Conservation (phyloP, 1,284 basidiomycete species). For the Ustilago crameri region DNA sequence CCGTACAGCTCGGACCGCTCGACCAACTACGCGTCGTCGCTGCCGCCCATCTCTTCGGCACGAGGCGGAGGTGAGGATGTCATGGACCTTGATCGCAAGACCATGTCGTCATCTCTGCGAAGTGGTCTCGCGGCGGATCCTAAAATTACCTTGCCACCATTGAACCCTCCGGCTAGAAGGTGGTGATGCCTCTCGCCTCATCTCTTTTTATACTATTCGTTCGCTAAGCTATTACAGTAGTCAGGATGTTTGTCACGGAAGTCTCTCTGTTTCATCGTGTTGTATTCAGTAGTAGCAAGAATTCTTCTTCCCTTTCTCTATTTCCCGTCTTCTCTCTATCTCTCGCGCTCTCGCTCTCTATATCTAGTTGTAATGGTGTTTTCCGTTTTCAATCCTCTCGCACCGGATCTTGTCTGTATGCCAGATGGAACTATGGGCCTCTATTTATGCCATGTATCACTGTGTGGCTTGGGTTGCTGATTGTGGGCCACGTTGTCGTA, state of each 20-base stretch:
- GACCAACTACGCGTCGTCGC: constrained; percentile 38
- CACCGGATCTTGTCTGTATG: background rate
- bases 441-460: no score
- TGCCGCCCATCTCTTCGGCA: constrained; percentile 47
- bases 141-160: constrained; percentile 41
- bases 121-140: constrained; percentile 26
- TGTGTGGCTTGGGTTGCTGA: no score
- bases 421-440: background rate
- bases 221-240: background rate
- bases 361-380: constrained; percentile 11
- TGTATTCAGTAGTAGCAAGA: constrained; percentile 7
- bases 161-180: constrained; percentile 29
- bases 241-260: constrained; percentile 2
- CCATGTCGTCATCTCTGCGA: constrained; percentile 26
- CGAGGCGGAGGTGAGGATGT: constrained; percentile 30
- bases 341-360: background rate
- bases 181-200: constrained; percentile 17
- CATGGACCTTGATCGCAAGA: constrained; percentile 40
- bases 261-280: background rate
- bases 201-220: background rate
- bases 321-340: no score
- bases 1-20: constrained; percentile 53
- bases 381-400: no score
- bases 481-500: no score
- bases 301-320: background rate